These are phyloP conservation scores for Rhizopogon roseolus DNA, from an alignment of 768 basidiomycete species.

Conservation along the genomic window DNA sequence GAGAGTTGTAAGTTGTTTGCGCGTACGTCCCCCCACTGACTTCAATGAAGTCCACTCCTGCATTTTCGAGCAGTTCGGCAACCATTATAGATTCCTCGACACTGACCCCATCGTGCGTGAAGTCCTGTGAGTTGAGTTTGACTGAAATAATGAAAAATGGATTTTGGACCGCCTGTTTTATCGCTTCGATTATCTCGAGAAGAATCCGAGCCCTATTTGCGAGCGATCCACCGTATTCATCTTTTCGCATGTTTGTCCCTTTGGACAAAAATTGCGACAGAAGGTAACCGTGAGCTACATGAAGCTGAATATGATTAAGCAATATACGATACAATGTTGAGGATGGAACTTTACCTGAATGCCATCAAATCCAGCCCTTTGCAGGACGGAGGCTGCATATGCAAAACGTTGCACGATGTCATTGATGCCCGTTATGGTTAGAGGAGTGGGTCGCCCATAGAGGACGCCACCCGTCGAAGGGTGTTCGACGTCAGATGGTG, in stretches of 20 bases:
- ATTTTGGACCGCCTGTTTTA: conserved; percentile 32
- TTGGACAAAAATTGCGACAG: conserved; percentile 45
- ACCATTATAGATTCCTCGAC: conserved; percentile 27
- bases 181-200: conserved; percentile 41
- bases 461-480: conserved; percentile 26
- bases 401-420: conserved; percentile 48
- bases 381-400: conserved; percentile 48
- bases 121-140: conserved; percentile 29
- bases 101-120: conserved; percentile 22
- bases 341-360: conserved; percentile 33
- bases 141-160: conserved; percentile 26
- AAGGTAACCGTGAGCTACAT: conserved; percentile 39
- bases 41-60: conserved; percentile 35
- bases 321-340: not conserved
- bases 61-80: conserved; percentile 27
- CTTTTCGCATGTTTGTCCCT: conserved; percentile 42
- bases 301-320: conserved; percentile 24
- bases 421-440: conserved; percentile 44
- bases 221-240: conserved; percentile 52
- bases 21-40: conserved; percentile 37
- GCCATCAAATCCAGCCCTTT: conserved; percentile 65
- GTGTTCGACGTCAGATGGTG: conserved; percentile 28
- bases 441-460: conserved; percentile 27
- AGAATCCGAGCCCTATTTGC: conserved; percentile 47
- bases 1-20: conserved; percentile 1